Percentiles rank a stretch among this genome's conserved stretches.
Evolutionary conservation across 2,329 filamentous ascomycete species (phyloP).

Genomic region (Pseudogymnoascus sp.): DNA sequence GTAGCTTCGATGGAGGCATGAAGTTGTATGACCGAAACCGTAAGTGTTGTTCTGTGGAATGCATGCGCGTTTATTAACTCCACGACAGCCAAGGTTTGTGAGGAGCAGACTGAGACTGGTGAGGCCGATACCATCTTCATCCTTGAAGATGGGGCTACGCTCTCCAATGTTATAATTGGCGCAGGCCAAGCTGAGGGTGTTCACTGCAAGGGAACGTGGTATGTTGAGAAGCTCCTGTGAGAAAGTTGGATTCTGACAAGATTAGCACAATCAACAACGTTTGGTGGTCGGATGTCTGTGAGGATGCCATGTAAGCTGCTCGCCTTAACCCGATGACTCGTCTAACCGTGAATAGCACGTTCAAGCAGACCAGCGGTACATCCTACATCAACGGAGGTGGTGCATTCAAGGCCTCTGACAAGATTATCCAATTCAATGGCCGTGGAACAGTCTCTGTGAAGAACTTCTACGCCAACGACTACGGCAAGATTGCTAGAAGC

Average conservation of each 20-base stretch:
- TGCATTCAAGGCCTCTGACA: constrained; percentile 36
- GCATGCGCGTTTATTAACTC: not conserved
- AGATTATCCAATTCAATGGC: constrained; percentile 38
- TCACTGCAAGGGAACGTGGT: constrained; percentile 42
- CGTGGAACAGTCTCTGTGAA: constrained; percentile 29
- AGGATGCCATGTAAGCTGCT: constrained; percentile 17
- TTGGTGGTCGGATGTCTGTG: constrained; percentile 23
- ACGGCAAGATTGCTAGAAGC: constrained; percentile 42
- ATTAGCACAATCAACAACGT: constrained; percentile 24
- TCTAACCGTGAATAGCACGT: constrained; percentile 18
- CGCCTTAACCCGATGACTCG: too few species aligned
- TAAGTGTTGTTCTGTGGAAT: not conserved
- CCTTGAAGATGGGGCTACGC: constrained; percentile 41
- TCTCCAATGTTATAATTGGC: constrained; percentile 48
- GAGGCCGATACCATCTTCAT: constrained; percentile 41
- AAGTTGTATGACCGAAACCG: constrained; percentile 33
- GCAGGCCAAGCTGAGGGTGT: constrained; percentile 42
- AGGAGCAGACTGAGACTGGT: constrained; percentile 15
- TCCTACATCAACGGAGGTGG: constrained; percentile 38
- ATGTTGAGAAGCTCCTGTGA: not conserved
- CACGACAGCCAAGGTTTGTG: not conserved
- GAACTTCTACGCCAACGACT: constrained; percentile 36
- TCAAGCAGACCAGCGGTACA: constrained; percentile 33
- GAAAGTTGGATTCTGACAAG: constrained; percentile 18
- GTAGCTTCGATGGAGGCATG: constrained; percentile 42